These are phyloP conservation scores for Malassezia dermatis DNA, from an alignment of 1,284 basidiomycete genomes.

Conservation along the genomic window DNA sequence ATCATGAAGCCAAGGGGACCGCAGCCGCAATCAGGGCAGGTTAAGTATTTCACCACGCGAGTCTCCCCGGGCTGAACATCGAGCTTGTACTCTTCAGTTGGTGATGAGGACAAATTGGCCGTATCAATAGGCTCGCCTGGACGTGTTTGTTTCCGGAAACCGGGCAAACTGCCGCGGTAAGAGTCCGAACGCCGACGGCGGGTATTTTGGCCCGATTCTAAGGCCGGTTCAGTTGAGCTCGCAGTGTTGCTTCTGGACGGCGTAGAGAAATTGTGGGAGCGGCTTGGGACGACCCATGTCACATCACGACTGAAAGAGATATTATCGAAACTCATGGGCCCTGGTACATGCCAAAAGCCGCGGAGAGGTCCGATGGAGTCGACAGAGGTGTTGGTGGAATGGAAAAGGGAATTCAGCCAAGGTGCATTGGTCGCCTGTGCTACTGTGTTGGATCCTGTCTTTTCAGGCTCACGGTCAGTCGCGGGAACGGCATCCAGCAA, in stretches of 20 bases:
- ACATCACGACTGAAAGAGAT: slow-evolving; percentile 39
- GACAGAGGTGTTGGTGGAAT: neutral
- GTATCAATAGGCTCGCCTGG: neutral
- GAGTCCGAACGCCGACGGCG: neutral
- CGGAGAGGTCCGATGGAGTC: slow-evolving; percentile 12
- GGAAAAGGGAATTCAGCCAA: neutral
- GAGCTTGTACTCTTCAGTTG: neutral
- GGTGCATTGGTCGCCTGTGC: neutral
- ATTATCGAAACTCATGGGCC: slow-evolving; percentile 42
- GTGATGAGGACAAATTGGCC: neutral
- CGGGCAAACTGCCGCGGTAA: neutral
- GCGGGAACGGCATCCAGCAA: slow-evolving; percentile 19
- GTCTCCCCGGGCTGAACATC: slow-evolving; percentile 28
- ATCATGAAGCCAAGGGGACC: slow-evolving; percentile 43
- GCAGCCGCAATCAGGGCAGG: slow-evolving; percentile 45
- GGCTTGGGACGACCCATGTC: slow-evolving; percentile 24
- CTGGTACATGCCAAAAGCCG: slow-evolving; percentile 35
- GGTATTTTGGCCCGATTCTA: neutral
- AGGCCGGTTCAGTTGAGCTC: neutral
- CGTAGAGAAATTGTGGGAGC: neutral
- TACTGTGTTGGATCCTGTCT: no score
- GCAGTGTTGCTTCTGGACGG: neutral
- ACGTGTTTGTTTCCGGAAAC: neutral
- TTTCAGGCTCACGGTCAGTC: neutral
- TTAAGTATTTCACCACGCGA: slow-evolving; percentile 37